These are phyloP conservation scores for Begonia masoniana DNA, from an alignment of 306 rosid species.

Conservation along the genomic window DNA sequence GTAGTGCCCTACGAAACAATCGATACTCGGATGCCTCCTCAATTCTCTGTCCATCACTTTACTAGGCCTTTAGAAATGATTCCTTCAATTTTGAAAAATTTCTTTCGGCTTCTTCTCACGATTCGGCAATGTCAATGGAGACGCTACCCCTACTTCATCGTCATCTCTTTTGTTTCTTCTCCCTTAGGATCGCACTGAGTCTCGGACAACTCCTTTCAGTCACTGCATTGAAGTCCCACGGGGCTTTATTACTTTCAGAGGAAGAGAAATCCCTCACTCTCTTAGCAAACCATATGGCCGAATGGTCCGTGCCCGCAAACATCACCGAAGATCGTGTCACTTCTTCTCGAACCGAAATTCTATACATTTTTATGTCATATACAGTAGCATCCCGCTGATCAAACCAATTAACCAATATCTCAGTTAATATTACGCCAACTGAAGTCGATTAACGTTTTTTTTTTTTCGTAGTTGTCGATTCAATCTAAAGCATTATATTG, in stretches of 20 bases:
- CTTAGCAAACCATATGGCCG: conserved; percentile 98
- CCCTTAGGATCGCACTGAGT: conserved; percentile 39
- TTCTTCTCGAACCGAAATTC: conserved; percentile 83
- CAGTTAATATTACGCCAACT: too few species aligned
- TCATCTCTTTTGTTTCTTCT: conserved; percentile 70
- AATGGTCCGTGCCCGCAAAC: conserved; percentile 95
- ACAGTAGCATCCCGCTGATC: conserved; percentile 3
- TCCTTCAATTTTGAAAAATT: conserved; percentile 63
- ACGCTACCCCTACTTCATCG: conserved; percentile 56
- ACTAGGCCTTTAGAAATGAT: conserved; percentile 74
- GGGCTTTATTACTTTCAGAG: conserved; percentile 73
- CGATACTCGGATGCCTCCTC: conserved; percentile 51
- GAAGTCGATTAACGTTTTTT: too few species aligned
- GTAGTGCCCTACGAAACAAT: conserved; percentile 98
- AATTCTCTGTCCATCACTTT: conserved; percentile 87
- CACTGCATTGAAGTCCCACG: conserved; percentile 57
- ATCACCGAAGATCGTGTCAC: conserved; percentile 85
- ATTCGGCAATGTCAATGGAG: conserved; percentile 47
- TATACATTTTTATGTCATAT: conserved; percentile 19
- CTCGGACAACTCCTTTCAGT: conserved; percentile 61
- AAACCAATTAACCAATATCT: too few species aligned
- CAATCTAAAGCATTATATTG: too few species aligned
- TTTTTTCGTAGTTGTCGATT: too few species aligned
- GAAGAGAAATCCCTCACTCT: conserved; percentile 97
- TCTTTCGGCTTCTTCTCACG: conserved; percentile 59